These are phyloP conservation scores for Globisporangium spinosum DNA, from an alignment of 352 stramenopile genomes.

Conservation along the genomic window DNA sequence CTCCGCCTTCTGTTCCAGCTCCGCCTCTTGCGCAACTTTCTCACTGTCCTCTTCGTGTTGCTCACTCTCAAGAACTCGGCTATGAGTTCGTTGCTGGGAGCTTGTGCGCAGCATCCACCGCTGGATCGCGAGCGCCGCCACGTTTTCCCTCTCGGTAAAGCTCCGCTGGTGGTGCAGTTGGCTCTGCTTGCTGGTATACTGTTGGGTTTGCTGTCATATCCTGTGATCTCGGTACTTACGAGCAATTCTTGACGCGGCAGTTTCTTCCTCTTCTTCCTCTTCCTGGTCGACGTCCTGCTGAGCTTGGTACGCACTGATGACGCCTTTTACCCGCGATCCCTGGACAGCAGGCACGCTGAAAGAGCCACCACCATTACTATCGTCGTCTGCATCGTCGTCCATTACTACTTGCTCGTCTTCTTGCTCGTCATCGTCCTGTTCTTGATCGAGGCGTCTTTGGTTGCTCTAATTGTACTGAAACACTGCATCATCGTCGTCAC, in stretches of 20 bases:
- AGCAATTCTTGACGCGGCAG: constrained; percentile 31
- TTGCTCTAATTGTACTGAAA: constrained; percentile 25
- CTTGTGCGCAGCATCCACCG: constrained; percentile 33
- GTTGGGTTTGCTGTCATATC: constrained; percentile 12
- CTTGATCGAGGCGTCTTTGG: neutral
- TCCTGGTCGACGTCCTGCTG: constrained; percentile 5
- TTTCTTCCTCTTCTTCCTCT: neutral
- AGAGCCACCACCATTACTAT: neutral
- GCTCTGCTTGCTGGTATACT: neutral
- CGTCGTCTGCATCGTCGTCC: constrained; percentile 1
- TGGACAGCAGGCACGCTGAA: constrained; percentile 6
- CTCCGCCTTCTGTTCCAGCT: constrained; percentile 7
- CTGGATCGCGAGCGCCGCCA: constrained; percentile 33
- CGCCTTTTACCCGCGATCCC: constrained; percentile 14
- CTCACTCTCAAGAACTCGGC: neutral
- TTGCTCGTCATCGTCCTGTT: neutral
- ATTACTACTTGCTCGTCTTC: constrained; percentile 9
- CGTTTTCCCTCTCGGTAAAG: constrained; percentile 16
- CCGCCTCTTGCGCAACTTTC: neutral
- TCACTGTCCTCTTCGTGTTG: neutral
- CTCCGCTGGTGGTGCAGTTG: constrained; percentile 13
- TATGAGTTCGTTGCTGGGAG: constrained; percentile 24
- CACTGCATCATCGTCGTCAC: constrained; percentile 26
- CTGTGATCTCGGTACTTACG: constrained; percentile 30
- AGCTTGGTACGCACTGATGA: constrained; percentile 15